Base-by-base conservation (phyloP, 257 asterid species). In the Verbena officinalis region DNA sequence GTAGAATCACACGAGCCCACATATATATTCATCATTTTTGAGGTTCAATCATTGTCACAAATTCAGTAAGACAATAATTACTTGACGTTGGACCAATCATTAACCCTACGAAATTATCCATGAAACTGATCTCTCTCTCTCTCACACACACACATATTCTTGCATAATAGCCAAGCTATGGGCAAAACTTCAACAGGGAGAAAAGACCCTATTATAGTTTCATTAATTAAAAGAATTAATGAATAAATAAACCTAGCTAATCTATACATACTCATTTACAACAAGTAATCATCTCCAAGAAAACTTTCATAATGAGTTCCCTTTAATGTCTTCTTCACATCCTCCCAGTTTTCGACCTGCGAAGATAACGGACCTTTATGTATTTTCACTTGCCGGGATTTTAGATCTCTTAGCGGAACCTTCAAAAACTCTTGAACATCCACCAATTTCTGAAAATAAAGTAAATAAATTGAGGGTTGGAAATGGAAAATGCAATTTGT, bases 301-400 rank as follows among this genome's bases (percentile, higher is more conserved):
- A 76, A 93, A 71, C 73, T 79, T 74, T 87, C 90, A 27, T 85
- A 93, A n/a, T 68, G 83, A 8, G 97, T 87, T 73, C 95, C 96
- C 75, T 74, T 81, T 43, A 93, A 83, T 4, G 84, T 74, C 72
- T 78, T 90, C 60, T 74, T 81, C 21, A 93, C 82, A 17, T 87
- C 99, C 13, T 70, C 83, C 97, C 97, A 93, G 59, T 90, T 93
- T 46, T 83, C 92, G 5, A 90, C 83, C 75, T 93, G 99, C 3
- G 88, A 81, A n/a, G 97, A 80, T 51, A 93, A 65, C 33, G 94
- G 44, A n/a, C 97, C 95, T 72, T 70, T 80, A 53, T 93, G 97
- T 83, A 93, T 93, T 83, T 90, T 93, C 69, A 93, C 90, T 68
- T 93, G 99, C 15, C 91, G 84, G 75, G 96, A 90, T 0, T 56